phyloP scores from a whole-genome alignment of 768 basidiomycete species.

The Sarcomyxa edulis region DNA sequence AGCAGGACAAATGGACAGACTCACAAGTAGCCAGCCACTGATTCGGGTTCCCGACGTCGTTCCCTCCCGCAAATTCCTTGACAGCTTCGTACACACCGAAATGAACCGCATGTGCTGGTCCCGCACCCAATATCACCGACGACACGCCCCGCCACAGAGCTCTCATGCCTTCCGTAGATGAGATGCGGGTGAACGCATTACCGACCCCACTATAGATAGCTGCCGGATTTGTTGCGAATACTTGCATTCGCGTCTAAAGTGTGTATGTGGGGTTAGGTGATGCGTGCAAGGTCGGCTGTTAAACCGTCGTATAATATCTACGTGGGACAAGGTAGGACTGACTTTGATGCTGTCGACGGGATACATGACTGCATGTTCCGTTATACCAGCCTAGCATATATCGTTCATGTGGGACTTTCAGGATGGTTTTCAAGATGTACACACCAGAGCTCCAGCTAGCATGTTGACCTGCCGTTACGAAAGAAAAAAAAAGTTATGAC shows the following conservation, averaged over 20 bases:
- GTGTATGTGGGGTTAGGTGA: slow-evolving; percentile 1
- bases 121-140: slow-evolving; percentile 92
- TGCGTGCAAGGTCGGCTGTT: slow-evolving; percentile 3
- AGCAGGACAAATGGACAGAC: slow-evolving; percentile 23
- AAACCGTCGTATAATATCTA: not conserved
- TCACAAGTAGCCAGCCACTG: slow-evolving; percentile 87
- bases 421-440: slow-evolving; percentile 22
- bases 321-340: slow-evolving; percentile 23
- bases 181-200: slow-evolving; percentile 88
- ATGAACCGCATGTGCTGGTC: slow-evolving; percentile 97
- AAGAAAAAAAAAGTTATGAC: slow-evolving; percentile 9
- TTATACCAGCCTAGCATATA: slow-evolving; percentile 82
- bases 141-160: slow-evolving; percentile 95
- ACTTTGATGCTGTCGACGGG: slow-evolving; percentile 99
- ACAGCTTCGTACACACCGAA: slow-evolving; percentile 95
- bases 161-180: slow-evolving; percentile 88
- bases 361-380: slow-evolving; percentile 98
- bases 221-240: slow-evolving; percentile 80
- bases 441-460: slow-evolving; percentile 92
- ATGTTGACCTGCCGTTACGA: slow-evolving; percentile 71
- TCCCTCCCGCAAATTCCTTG: slow-evolving; percentile 89
- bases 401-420: slow-evolving; percentile 1
- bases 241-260: slow-evolving; percentile 95
- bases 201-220: slow-evolving; percentile 88
- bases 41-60: slow-evolving; percentile 66